Conservation (phyloP, 805 yeast species). For the Saccharomycopsis babjevae region DNA sequence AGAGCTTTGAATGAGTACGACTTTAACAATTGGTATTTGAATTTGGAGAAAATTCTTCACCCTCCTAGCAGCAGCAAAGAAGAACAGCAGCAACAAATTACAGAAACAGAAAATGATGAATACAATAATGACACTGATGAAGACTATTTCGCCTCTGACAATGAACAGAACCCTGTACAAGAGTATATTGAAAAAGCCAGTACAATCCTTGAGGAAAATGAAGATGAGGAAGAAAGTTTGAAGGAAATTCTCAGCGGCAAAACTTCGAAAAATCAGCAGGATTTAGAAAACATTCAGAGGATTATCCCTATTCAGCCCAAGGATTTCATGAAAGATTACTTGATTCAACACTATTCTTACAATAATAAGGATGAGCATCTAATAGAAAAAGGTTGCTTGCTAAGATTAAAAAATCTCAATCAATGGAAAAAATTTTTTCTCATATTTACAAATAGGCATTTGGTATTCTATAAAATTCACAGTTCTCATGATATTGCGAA, state of each 20-base stretch:
- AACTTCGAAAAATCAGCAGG: slow-evolving; percentile 18
- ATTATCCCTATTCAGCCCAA: slow-evolving; percentile 5
- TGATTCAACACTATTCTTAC: slow-evolving; percentile 16
- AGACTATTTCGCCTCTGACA: slow-evolving; percentile 18
- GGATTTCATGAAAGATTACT: slow-evolving; percentile 16
- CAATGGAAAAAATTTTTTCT: slow-evolving; percentile 40
- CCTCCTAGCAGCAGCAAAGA: slow-evolving; percentile 3
- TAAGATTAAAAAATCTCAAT: slow-evolving; percentile 33
- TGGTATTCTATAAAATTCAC: slow-evolving; percentile 32
- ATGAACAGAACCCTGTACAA: slow-evolving; percentile 7
- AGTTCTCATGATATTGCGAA: slow-evolving; percentile 18
- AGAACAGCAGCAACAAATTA: not conserved
- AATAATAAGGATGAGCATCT: slow-evolving; percentile 26
- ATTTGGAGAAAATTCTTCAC: slow-evolving; percentile 13
- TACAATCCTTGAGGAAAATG: slow-evolving; percentile 18
- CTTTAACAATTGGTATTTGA: slow-evolving; percentile 21
- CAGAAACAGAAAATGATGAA: not conserved
- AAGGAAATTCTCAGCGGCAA: slow-evolving; percentile 9
- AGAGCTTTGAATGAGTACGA: slow-evolving; percentile 19
- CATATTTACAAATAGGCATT: slow-evolving; percentile 31
- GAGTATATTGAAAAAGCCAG: slow-evolving; percentile 5
- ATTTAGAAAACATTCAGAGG: slow-evolving; percentile 14
- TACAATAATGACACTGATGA: slow-evolving; percentile 1
- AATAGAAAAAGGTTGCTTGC: slow-evolving; percentile 33
- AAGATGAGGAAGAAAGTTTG: slow-evolving; percentile 11